These are phyloP conservation scores for Zea mays DNA, from an alignment of 176 grass and related monocot genomes.

Conservation along the genomic window Zm-B73-REFERENCE-NAM-5.0 NC_050096.1:211792501-211793000, in stretches of 20 bases:
- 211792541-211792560: too few species aligned
- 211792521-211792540: too few species aligned
- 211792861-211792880: conserved; percentile 47
- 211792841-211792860: conserved; percentile 24
- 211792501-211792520: too few species aligned
- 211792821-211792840: conserved; percentile 50
- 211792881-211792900: conserved; percentile 54
- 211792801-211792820: conserved; percentile 24
- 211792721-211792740: conserved; percentile 70
- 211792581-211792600: too few species aligned
- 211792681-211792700: conserved; percentile 64
- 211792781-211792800: conserved; percentile 15
- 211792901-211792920: conserved; percentile 55
- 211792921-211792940: conserved; percentile 61
- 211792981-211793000: too few species aligned
- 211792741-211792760: conserved; percentile 25
- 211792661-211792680: conserved; percentile 7
- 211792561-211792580: too few species aligned
- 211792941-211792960: too few species aligned
- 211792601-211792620: background rate
- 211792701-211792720: conserved; percentile 48
- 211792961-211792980: too few species aligned
- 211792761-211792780: conserved; percentile 42
- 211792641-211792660: background rate
- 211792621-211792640: background rate